Evolutionary conservation across 139 green algal genomes (phyloP).

Genomic region (Asterochloris sp.): DNA sequence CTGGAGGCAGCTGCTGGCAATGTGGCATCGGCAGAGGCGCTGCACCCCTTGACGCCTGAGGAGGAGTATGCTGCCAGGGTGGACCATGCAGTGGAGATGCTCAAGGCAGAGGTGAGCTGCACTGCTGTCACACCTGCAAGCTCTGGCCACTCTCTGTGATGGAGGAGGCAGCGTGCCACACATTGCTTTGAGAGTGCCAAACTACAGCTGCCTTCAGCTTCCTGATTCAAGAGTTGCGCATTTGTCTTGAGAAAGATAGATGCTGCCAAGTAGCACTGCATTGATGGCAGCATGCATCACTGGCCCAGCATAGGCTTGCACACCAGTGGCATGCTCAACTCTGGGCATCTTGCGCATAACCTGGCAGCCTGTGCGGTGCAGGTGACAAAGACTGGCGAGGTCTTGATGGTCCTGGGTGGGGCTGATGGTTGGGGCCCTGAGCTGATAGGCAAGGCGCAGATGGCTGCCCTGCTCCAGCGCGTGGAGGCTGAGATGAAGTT

Average conservation of each 20-base stretch:
- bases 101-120: conserved; percentile 17
- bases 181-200: no score
- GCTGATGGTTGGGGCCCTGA: conserved; percentile 59
- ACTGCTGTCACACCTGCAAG: not conserved
- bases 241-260: no score
- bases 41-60: conserved; percentile 26
- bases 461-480: conserved; percentile 40
- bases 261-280: no score
- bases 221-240: no score
- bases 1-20: not conserved
- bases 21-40: not conserved
- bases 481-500: conserved; percentile 21
- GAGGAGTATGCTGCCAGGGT: conserved; percentile 61
- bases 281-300: no score
- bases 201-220: no score
- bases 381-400: conserved; percentile 64
- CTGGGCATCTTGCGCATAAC: no score
- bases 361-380: conserved; percentile 23
- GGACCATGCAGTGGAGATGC: conserved; percentile 51
- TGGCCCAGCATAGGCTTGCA: no score
- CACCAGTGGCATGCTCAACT: no score
- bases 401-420: conserved; percentile 63
- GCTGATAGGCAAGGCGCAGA: conserved; percentile 38
- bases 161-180: no score
- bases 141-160: not conserved